phyloP scores from a whole-genome alignment of 2,329 filamentous ascomycete species.

The Diaporthe citrichinensis region DNA sequence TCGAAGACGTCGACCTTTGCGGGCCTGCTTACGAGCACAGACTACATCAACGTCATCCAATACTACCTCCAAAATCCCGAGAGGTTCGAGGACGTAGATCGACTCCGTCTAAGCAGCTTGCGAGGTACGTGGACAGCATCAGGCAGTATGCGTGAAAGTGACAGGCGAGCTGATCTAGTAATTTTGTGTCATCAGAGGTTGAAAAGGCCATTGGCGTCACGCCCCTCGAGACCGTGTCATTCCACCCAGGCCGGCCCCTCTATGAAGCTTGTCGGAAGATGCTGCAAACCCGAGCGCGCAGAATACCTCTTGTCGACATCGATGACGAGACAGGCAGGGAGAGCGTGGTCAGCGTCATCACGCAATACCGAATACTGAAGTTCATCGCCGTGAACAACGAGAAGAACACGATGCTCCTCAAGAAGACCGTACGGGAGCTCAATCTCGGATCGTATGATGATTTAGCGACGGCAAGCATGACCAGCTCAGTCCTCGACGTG shows the following conservation, averaged over 20 bases:
- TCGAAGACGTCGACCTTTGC: slow-evolving; percentile 93
- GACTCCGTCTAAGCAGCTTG: slow-evolving; percentile 92
- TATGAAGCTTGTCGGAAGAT: slow-evolving; percentile 97
- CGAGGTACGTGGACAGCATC: slow-evolving; percentile 73
- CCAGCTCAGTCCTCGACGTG: slow-evolving; percentile 91
- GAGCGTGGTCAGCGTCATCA: slow-evolving; percentile 96
- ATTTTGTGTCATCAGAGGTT: slow-evolving; percentile 75
- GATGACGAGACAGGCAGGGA: slow-evolving; percentile 94
- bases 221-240: slow-evolving; percentile 95
- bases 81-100: slow-evolving; percentile 88
- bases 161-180: slow-evolving; percentile 39
- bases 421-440: slow-evolving; percentile 88
- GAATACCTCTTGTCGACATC: slow-evolving; percentile 93
- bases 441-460: slow-evolving; percentile 87
- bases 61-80: slow-evolving; percentile 99
- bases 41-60: slow-evolving; percentile 99
- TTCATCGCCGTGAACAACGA: slow-evolving; percentile 96
- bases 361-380: slow-evolving; percentile 98
- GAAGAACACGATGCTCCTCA: slow-evolving; percentile 87
- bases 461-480: slow-evolving; percentile 88
- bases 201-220: slow-evolving; percentile 93
- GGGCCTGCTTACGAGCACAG: slow-evolving; percentile 92
- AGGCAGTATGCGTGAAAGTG: not conserved
- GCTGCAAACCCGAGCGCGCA: slow-evolving; percentile 91
- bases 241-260: slow-evolving; percentile 88